phyloP scores from a whole-genome alignment of 2,329 filamentous ascomycete genomes.

The Fusarium brevicatenulatum region DNA sequence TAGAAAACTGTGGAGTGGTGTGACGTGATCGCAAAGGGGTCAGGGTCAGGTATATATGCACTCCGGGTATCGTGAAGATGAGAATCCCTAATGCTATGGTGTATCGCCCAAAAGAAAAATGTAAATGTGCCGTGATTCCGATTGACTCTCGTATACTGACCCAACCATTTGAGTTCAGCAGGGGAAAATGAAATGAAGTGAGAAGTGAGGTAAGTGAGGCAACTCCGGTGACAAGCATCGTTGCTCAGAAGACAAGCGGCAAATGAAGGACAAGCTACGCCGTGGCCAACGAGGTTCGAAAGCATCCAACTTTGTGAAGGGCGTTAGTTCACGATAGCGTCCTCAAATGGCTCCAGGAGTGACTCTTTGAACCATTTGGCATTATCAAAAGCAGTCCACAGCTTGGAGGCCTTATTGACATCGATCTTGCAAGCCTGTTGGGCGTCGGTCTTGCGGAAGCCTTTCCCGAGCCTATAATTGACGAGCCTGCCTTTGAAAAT shows the following conservation, averaged over 20 bases:
- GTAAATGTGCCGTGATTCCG: constrained; percentile 47
- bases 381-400: constrained; percentile 89
- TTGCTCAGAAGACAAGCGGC: constrained; percentile 15
- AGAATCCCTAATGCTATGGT: constrained; percentile 50
- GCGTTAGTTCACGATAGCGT: constrained; percentile 11
- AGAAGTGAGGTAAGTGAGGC: not conserved
- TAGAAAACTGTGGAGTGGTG: constrained; percentile 51
- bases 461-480: constrained; percentile 74
- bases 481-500: constrained; percentile 84
- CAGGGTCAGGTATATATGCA: constrained; percentile 49
- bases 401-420: constrained; percentile 94
- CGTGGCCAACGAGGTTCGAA: constrained; percentile 12
- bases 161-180: constrained; percentile 23
- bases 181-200: constrained; percentile 11
- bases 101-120: constrained; percentile 45
- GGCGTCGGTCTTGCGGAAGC: constrained; percentile 94
- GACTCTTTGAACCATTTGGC: constrained; percentile 80
- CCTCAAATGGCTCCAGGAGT: constrained; percentile 54
- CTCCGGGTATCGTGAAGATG: constrained; percentile 55
- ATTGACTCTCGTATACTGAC: constrained; percentile 35
- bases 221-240: constrained; percentile 1
- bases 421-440: constrained; percentile 98
- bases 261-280: constrained; percentile 23
- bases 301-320: not conserved
- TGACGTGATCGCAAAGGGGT: constrained; percentile 48